These are phyloP conservation scores for Pyrus hybrid DNA, from an alignment of 331 rosid species.

Conservation along the genomic window DNA sequence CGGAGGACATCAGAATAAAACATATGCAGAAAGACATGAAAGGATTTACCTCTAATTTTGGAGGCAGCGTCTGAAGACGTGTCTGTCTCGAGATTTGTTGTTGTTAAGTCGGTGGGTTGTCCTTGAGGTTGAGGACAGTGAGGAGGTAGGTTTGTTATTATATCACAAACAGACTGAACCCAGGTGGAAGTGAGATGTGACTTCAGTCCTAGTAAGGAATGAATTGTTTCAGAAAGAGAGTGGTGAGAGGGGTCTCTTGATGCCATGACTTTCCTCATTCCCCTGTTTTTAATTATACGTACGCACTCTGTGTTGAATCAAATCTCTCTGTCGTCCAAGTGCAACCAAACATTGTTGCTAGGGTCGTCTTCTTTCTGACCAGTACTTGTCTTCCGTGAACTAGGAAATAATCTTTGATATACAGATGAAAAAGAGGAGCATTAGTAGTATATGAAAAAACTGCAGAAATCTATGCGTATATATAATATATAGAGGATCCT, in stretches of 20 bases:
- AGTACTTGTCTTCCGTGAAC: too few relatives aligned
- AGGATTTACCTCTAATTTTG: conserved; percentile 19
- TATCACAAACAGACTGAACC: conserved; percentile 28
- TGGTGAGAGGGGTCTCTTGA: conserved; percentile 21
- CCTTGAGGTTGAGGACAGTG: not conserved
- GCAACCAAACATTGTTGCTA: not conserved
- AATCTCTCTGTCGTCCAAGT: too few relatives aligned
- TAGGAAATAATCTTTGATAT: too few relatives aligned
- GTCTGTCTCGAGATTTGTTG: not conserved
- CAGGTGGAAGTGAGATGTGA: conserved; percentile 31
- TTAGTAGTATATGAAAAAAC: too few relatives aligned
- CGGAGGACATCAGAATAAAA: not conserved
- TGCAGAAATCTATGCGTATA: too few relatives aligned
- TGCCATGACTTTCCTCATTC: conserved; percentile 15
- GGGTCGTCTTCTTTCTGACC: too few relatives aligned
- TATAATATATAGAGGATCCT: too few relatives aligned
- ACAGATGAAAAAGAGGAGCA: too few relatives aligned
- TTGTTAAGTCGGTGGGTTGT: not conserved
- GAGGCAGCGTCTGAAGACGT: conserved; percentile 6
- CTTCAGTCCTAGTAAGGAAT: conserved; percentile 25
- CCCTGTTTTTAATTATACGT: too few relatives aligned
- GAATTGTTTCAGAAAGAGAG: conserved; percentile 22
- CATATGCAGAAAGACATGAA: not conserved
- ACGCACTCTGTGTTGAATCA: too few relatives aligned
- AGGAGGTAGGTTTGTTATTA: conserved; percentile 16